Evolutionary conservation across 176 grass and related monocot species (phyloP).

Genomic region (Lolium rigidum): DNA sequence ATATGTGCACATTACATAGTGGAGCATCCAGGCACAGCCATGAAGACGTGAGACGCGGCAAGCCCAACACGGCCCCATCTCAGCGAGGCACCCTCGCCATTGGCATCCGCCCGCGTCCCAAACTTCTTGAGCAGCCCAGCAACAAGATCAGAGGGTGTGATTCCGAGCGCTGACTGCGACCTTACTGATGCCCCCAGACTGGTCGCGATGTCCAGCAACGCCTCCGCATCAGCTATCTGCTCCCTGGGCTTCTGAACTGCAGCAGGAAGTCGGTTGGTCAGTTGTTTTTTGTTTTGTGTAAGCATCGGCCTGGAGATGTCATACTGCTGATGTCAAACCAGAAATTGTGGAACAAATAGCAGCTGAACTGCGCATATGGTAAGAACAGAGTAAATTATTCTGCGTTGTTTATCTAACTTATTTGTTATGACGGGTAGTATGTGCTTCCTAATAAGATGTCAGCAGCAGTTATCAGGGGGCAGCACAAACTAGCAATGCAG

Average conservation of each 20-base stretch:
- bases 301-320: neutral
- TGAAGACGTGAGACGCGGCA: slow-evolving; percentile 62
- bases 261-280: neutral
- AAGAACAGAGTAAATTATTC: too few species aligned
- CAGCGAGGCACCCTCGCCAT: slow-evolving; percentile 43
- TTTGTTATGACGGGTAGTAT: too few species aligned
- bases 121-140: slow-evolving; percentile 67
- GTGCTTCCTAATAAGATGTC: too few species aligned
- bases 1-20: slow-evolving; percentile 61
- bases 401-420: too few species aligned
- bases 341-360: neutral
- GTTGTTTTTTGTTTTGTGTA: neutral
- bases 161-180: slow-evolving; percentile 65
- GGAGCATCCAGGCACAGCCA: slow-evolving; percentile 63
- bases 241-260: slow-evolving; percentile 91
- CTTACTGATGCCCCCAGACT: slow-evolving; percentile 73
- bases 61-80: slow-evolving; percentile 59
- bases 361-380: neutral
- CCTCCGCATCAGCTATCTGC: slow-evolving; percentile 85
- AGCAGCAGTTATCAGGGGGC: too few species aligned
- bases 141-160: slow-evolving; percentile 76
- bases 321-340: neutral
- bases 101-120: slow-evolving; percentile 29
- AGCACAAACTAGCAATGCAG: too few species aligned
- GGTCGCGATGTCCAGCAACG: slow-evolving; percentile 71